phyloP scores from a whole-genome alignment of 2,329 filamentous ascomycete genomes.

The Fusarium chaquense region DNA sequence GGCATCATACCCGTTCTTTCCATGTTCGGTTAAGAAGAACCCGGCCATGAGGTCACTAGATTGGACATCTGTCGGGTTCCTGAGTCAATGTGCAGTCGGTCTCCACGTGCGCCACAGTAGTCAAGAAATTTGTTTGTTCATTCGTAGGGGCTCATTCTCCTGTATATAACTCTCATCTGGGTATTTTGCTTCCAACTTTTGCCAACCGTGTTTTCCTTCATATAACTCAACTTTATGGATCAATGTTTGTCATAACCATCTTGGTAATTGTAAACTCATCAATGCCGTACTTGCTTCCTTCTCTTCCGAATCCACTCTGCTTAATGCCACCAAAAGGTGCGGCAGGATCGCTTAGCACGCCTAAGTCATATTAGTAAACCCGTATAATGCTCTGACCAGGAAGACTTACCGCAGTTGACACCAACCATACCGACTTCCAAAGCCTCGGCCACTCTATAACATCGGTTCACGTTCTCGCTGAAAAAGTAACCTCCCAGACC shows the following conservation, averaged over 20 bases:
- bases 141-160: not conserved
- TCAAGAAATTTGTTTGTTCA: slow-evolving; percentile 8
- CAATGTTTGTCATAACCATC: slow-evolving; percentile 57
- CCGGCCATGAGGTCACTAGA: not conserved
- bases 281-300: slow-evolving; percentile 79
- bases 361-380: slow-evolving; percentile 38
- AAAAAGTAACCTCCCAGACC: slow-evolving; percentile 81
- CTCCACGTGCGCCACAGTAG: not conserved
- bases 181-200: slow-evolving; percentile 39
- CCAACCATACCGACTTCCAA: slow-evolving; percentile 60
- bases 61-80: not conserved
- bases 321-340: slow-evolving; percentile 80
- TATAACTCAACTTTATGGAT: slow-evolving; percentile 20
- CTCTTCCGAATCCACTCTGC: slow-evolving; percentile 79
- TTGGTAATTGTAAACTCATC: slow-evolving; percentile 79
- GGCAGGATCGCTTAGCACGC: slow-evolving; percentile 64
- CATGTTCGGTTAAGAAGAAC: slow-evolving; percentile 3
- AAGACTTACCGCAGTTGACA: slow-evolving; percentile 48
- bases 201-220: slow-evolving; percentile 10
- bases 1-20: slow-evolving; percentile 8
- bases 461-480: slow-evolving; percentile 57
- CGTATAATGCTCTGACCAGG: no score
- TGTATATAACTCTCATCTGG: slow-evolving; percentile 14
- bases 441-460: slow-evolving; percentile 58
- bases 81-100: not conserved